phyloP scores from a whole-genome alignment of 805 yeast genomes.

The Candida multigemmis region DNA sequence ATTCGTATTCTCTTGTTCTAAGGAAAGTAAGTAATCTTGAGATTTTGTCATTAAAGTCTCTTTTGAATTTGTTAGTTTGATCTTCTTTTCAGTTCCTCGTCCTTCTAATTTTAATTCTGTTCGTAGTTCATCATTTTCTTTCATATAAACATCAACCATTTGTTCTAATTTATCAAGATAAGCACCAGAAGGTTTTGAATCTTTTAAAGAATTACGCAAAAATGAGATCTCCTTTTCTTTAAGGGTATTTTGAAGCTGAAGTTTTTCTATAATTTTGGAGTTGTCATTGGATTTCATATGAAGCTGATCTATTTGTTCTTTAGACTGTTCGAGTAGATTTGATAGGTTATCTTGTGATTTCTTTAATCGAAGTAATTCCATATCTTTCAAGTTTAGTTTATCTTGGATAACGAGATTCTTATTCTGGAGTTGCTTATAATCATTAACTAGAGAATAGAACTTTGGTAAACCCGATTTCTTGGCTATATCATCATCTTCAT shows the following conservation, averaged over 20 bases:
- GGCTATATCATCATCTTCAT: too few species aligned
- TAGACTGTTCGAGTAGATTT: too few species aligned
- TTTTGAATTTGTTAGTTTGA: too few species aligned
- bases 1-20: conserved; percentile 33
- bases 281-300: conserved; percentile 6
- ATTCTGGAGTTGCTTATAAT: conserved; percentile 14
- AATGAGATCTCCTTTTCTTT: conserved; percentile 52
- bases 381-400: conserved; percentile 14
- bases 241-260: conserved; percentile 42
- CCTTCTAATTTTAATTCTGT: conserved; percentile 22
- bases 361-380: conserved; percentile 2
- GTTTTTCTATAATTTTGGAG: conserved; percentile 18
- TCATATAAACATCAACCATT: conserved; percentile 48
- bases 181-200: conserved; percentile 20
- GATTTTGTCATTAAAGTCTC: conserved; percentile 7
- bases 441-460: conserved; percentile 3
- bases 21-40: conserved; percentile 8
- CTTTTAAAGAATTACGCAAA: conserved; percentile 45
- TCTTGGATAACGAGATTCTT: conserved; percentile 26
- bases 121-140: conserved; percentile 37
- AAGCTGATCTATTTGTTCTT: conserved; percentile 7
- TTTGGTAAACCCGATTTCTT: too few species aligned
- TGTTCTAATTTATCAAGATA: conserved; percentile 33
- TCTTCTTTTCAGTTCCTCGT: conserved; percentile 2
- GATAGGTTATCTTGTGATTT: conserved; percentile 1